Evolutionary conservation across 2,329 filamentous ascomycete species (phyloP), one percentile per base, ranked within the genome.

Genomic region (Teratosphaeria nubilosa): DNA sequence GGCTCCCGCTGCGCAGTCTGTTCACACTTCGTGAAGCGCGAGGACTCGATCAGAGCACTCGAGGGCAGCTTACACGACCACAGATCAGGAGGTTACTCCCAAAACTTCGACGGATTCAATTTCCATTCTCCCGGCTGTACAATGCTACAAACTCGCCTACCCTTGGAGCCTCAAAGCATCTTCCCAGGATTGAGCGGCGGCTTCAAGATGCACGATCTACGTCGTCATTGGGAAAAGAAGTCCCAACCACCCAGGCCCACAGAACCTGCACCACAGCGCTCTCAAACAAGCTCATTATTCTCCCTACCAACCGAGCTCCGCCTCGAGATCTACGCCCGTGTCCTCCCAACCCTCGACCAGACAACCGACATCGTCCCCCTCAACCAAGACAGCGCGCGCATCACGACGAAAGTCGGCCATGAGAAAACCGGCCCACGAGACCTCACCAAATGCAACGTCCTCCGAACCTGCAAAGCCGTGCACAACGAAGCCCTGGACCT

Each of bases 231-330:
- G 30, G 64, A 63, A 27, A 24, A 10, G 27, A 55, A 32, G 1
- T 57, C 34, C 30, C 54, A 57, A 11, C 50, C 37, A 30, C 51
- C 24, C 20, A 13, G 11, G n/a, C 2, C 20, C 24, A 22, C 9
- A n/a, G 41, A 58, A 16, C 20, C 54, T 14, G 16, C 13, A 11
- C 34, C 53, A 25, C 30, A 25, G 25, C 20, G 25, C 10, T 34
- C 11, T 16, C 66, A 62, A 25, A 59, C 59, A 16, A 70, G 63
- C 48, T 60, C 63, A 13, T 64, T 78, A 57, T 75, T 78, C 69
- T 68, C 63, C 16, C 76, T 88, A 1, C 79, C 86, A 25, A 76
- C 77, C 2, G 85, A 87, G 64, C 75, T 88, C 4, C 78, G 79
- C 27, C 80, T 86, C 54, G 78, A 86, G 66, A 80, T 87, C 32